phyloP scores from a whole-genome alignment of 2,329 filamentous ascomycete species.

The Penicillium hordei region DNA sequence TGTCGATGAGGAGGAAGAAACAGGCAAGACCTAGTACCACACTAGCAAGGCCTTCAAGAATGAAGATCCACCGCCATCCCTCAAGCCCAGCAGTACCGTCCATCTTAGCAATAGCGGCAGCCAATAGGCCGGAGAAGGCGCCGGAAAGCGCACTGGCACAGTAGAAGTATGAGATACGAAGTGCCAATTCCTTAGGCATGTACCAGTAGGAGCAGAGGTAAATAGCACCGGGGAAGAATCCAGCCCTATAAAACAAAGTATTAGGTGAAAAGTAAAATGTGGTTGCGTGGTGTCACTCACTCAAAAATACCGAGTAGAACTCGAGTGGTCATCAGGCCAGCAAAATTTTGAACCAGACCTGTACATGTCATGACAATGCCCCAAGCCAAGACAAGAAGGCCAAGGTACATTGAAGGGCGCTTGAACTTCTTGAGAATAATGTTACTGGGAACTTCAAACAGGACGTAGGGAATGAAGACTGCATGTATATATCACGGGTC shows the following conservation, averaged over 20 bases:
- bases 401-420: constrained; percentile 18
- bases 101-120: constrained; percentile 51
- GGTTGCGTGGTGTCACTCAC: background rate
- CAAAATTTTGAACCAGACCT: constrained; percentile 19
- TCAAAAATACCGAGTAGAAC: constrained; percentile 18
- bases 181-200: constrained; percentile 20
- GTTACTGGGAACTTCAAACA: constrained; percentile 21
- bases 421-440: constrained; percentile 18
- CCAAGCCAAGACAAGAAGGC: constrained; percentile 15
- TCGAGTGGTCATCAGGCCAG: constrained; percentile 10
- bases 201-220: constrained; percentile 28
- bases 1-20: constrained; percentile 47
- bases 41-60: constrained; percentile 48
- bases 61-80: constrained; percentile 52
- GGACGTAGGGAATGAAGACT: constrained; percentile 19
- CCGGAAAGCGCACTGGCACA: constrained; percentile 37
- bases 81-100: constrained; percentile 45
- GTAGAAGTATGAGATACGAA: constrained; percentile 26
- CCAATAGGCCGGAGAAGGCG: constrained; percentile 51
- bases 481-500: background rate
- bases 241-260: constrained; percentile 8
- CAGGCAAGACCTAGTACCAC: constrained; percentile 40
- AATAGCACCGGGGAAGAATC: constrained; percentile 28
- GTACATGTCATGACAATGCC: constrained; percentile 20
- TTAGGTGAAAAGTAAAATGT: background rate